Conservation (phyloP, 2,329 filamentous ascomycete genomes). For the Aureobasidium lini region DNA sequence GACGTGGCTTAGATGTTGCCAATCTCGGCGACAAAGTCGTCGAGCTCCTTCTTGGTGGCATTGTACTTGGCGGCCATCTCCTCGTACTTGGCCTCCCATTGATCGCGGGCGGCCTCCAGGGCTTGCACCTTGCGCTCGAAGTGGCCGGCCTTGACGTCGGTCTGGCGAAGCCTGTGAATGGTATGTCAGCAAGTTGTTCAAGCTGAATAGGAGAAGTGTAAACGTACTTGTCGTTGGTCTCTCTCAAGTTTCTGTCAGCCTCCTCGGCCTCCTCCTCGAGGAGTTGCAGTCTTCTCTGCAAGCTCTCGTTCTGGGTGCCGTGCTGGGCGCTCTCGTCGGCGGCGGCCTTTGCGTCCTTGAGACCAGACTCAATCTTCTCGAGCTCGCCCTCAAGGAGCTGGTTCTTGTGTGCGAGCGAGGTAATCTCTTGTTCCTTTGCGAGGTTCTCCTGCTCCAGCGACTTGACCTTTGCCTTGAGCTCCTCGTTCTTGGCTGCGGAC, state of each 20-base stretch:
- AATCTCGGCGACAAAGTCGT: constrained; percentile 85
- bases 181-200: constrained; percentile 9
- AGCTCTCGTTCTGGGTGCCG: constrained; percentile 82
- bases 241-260: constrained; percentile 90
- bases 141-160: constrained; percentile 97
- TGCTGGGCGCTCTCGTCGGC: constrained; percentile 76
- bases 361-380: constrained; percentile 77
- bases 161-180: constrained; percentile 76
- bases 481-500: constrained; percentile 71
- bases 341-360: constrained; percentile 82
- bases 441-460: constrained; percentile 80
- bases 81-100: constrained; percentile 97
- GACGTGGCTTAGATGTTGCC: constrained; percentile 67
- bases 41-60: constrained; percentile 77
- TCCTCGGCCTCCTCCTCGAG: constrained; percentile 97
- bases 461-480: constrained; percentile 83
- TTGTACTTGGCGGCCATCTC: constrained; percentile 90
- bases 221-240: constrained; percentile 96
- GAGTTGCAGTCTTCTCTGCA: constrained; percentile 87
- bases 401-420: constrained; percentile 93
- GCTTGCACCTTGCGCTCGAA: constrained; percentile 99
- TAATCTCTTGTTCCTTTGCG: constrained; percentile 96
- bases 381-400: constrained; percentile 80
- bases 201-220: constrained; percentile 2
- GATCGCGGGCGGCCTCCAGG: constrained; percentile 81